These are phyloP conservation scores for Xylariales sp. DNA, from an alignment of 2,329 filamentous ascomycete genomes.

Conservation along the genomic window DNA sequence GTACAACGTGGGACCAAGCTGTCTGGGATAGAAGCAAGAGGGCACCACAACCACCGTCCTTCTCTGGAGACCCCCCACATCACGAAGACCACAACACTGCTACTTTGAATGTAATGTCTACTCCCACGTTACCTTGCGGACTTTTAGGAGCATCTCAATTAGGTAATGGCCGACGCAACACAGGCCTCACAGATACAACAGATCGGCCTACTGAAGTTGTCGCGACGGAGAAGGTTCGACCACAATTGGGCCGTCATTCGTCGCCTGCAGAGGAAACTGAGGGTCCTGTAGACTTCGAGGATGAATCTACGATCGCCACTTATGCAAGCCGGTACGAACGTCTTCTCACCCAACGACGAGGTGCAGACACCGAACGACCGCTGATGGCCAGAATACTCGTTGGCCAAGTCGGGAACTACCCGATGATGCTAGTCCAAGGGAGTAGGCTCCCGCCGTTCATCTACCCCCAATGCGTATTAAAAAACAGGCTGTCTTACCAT, in stretches of 20 bases:
- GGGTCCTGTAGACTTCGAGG: neutral
- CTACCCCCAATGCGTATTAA: conserved; percentile 43
- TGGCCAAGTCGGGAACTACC: conserved; percentile 44
- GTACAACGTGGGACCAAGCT: neutral
- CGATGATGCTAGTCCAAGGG: conserved; percentile 41
- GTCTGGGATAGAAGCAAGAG: neutral
- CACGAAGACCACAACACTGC: neutral
- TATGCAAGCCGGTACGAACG: conserved; percentile 11
- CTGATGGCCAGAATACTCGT: conserved; percentile 42
- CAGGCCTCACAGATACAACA: neutral
- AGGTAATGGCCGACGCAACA: neutral
- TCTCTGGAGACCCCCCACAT: neutral
- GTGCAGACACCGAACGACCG: conserved; percentile 30
- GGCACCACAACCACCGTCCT: neutral
- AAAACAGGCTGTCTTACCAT: conserved; percentile 19
- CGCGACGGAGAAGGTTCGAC: neutral
- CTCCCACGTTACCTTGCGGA: conserved; percentile 2
- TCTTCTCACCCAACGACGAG: conserved; percentile 13
- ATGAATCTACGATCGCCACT: neutral
- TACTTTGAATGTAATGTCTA: neutral
- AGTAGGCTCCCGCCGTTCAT: conserved; percentile 47
- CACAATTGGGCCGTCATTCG: neutral
- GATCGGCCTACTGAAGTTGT: neutral
- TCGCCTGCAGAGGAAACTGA: neutral
- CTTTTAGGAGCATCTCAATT: neutral